These are phyloP conservation scores for Penicillium samsonianum DNA, from an alignment of 495 filamentous ascomycete species.

Conservation along the genomic window DNA sequence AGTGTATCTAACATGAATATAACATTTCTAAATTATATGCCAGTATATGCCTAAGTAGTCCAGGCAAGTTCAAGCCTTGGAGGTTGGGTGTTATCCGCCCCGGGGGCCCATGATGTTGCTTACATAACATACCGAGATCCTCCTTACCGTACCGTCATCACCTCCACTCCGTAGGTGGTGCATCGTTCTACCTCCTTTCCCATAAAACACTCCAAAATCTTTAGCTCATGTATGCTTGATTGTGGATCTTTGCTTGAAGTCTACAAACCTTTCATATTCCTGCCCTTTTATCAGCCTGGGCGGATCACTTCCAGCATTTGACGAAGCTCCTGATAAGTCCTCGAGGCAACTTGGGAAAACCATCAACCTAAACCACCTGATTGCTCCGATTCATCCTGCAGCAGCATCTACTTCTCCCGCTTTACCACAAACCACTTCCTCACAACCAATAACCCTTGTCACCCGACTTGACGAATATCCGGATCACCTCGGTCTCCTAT, in stretches of 20 bases:
- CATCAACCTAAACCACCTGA: slow-evolving; percentile 13
- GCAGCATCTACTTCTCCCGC: background rate
- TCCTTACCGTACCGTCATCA: slow-evolving; percentile 25
- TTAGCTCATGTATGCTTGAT: slow-evolving; percentile 4
- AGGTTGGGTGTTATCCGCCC: background rate
- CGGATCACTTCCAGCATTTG: slow-evolving; percentile 4
- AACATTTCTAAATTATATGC: background rate
- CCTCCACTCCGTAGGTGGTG: slow-evolving; percentile 23
- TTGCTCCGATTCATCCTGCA: slow-evolving; percentile 18
- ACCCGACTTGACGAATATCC: background rate
- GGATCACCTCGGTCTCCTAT: slow-evolving; percentile 20
- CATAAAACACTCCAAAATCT: slow-evolving; percentile 1
- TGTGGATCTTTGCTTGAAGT: slow-evolving; percentile 1
- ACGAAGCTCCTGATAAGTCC: slow-evolving; percentile 26
- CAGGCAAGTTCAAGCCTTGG: no score
- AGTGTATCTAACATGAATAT: no score
- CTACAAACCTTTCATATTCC: background rate
- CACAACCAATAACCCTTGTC: background rate
- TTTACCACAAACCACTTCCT: background rate
- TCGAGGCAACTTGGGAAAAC: slow-evolving; percentile 6
- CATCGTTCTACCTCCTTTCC: slow-evolving; percentile 16
- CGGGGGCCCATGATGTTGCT: slow-evolving; percentile 10
- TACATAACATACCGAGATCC: slow-evolving; percentile 23
- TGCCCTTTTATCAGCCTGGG: background rate
- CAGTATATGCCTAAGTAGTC: background rate